These are phyloP conservation scores for Roridomyces roridus DNA, from an alignment of 768 basidiomycete genomes.

Conservation along the genomic window DNA sequence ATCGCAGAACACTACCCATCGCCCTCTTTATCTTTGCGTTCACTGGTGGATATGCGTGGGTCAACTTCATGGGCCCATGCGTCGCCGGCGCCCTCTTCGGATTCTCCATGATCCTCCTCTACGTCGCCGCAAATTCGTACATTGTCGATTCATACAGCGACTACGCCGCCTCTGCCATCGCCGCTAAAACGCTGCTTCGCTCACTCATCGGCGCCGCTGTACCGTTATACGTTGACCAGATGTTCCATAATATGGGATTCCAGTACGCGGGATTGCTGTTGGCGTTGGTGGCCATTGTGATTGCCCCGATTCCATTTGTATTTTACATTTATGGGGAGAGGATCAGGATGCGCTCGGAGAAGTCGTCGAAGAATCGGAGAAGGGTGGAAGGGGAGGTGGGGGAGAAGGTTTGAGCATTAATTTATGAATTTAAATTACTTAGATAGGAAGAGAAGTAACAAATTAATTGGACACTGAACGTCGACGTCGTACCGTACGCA, in stretches of 20 bases:
- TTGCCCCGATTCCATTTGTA: conserved; percentile 47
- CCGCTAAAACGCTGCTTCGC: conserved; percentile 49
- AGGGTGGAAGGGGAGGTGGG: too few species aligned
- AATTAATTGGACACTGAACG: too few species aligned
- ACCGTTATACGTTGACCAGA: conserved; percentile 47
- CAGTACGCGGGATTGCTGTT: conserved; percentile 46
- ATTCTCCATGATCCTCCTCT: conserved; percentile 48
- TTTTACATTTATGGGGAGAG: conserved; percentile 47
- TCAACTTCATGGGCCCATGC: conserved; percentile 47
- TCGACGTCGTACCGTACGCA: too few species aligned
- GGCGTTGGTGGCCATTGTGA: conserved; percentile 37
- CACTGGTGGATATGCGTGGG: conserved; percentile 45
- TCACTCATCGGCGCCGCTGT: conserved; percentile 43
- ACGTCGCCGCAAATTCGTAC: conserved; percentile 51
- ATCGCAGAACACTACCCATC: conserved; percentile 43
- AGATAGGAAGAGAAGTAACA: too few species aligned
- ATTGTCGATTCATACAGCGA: conserved; percentile 49
- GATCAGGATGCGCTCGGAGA: conserved; percentile 38
- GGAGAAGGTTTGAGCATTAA: too few species aligned
- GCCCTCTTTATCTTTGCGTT: conserved; percentile 53
- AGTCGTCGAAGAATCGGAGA: conserved; percentile 18
- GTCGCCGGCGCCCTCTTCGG: conserved; percentile 46
- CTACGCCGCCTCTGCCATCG: conserved; percentile 52
- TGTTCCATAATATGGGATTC: conserved; percentile 49
- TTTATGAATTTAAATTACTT: too few species aligned